A percentile compares a stretch with the other conserved stretches of the same genome.
Evolutionary conservation across 2,329 filamentous ascomycete genomes (phyloP).

Genomic region (Fusarium heterosporum): DNA sequence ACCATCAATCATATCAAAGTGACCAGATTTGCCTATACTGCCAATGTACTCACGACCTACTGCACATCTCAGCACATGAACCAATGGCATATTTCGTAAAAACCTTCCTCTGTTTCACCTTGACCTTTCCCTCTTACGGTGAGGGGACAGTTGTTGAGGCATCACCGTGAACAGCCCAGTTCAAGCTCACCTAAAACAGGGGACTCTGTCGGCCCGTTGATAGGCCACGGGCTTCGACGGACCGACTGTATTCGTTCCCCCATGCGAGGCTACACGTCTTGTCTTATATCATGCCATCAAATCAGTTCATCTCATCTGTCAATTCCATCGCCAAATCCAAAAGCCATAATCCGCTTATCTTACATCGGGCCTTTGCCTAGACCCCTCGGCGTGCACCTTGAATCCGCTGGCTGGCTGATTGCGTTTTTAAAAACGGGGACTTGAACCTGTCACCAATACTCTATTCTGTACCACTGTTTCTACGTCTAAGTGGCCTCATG

Average conservation of each 20-base stretch:
- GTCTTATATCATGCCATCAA: constrained; percentile 7
- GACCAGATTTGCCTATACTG: not conserved
- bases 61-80: not conserved
- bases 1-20: not conserved
- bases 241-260: constrained; percentile 42
- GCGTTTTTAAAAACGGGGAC: constrained; percentile 8
- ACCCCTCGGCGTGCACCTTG: constrained; percentile 26
- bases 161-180: constrained; percentile 14
- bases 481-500: constrained; percentile 36
- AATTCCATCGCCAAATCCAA: constrained; percentile 35
- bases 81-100: constrained; percentile 5
- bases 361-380: constrained; percentile 16
- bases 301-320: constrained; percentile 35
- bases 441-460: constrained; percentile 7
- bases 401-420: not conserved
- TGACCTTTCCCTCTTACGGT: constrained; percentile 19
- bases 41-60: constrained; percentile 4
- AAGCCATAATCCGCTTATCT: constrained; percentile 37
- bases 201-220: constrained; percentile 41
- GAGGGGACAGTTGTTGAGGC: constrained; percentile 35
- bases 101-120: constrained; percentile 7
- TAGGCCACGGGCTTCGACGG: constrained; percentile 42
- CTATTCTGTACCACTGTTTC: not conserved
- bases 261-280: not conserved
- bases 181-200: constrained; percentile 31